Evolutionary conservation across 1,284 basidiomycete genomes (phyloP).

Genomic region (Boletus calvinii): DNA sequence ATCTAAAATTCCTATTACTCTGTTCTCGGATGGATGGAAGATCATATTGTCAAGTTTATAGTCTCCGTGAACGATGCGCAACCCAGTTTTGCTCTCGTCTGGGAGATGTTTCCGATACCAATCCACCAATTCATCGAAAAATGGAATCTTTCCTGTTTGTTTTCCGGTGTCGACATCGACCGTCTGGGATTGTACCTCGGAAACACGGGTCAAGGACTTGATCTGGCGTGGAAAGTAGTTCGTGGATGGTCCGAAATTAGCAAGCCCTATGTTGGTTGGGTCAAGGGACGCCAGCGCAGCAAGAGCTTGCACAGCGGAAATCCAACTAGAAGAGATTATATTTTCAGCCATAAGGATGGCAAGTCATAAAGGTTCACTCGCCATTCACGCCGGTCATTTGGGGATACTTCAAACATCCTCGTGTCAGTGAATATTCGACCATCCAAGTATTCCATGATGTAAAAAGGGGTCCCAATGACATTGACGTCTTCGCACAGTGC

Average conservation of each 20-base stretch:
- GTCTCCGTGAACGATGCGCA: constrained; percentile 90
- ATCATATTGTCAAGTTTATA: constrained; percentile 97
- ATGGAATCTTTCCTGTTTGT: constrained; percentile 66
- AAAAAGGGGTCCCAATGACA: constrained; percentile 89
- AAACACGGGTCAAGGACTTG: constrained; percentile 77
- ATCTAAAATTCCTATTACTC: constrained; percentile 92
- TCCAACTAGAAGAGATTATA: constrained; percentile 16
- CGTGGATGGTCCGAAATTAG: constrained; percentile 73
- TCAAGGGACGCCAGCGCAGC: constrained; percentile 63
- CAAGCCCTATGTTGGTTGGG: constrained; percentile 70
- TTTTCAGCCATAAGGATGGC: background rate
- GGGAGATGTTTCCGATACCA: constrained; percentile 82
- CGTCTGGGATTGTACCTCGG: constrained; percentile 65
- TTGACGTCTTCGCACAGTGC: constrained; percentile 76
- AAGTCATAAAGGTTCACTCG: constrained; percentile 29
- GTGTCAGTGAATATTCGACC: constrained; percentile 92
- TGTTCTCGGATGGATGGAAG: constrained; percentile 89
- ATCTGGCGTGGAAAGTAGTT: constrained; percentile 93
- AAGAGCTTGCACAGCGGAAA: constrained; percentile 28
- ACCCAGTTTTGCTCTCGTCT: constrained; percentile 66
- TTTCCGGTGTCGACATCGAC: constrained; percentile 64
- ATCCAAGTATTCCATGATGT: constrained; percentile 93
- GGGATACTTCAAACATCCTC: constrained; percentile 67
- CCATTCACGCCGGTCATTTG: constrained; percentile 71
- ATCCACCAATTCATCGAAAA: constrained; percentile 66